Base-by-base conservation (phyloP, 2,329 filamentous ascomycete species). In the Periconia sp. region DNA sequence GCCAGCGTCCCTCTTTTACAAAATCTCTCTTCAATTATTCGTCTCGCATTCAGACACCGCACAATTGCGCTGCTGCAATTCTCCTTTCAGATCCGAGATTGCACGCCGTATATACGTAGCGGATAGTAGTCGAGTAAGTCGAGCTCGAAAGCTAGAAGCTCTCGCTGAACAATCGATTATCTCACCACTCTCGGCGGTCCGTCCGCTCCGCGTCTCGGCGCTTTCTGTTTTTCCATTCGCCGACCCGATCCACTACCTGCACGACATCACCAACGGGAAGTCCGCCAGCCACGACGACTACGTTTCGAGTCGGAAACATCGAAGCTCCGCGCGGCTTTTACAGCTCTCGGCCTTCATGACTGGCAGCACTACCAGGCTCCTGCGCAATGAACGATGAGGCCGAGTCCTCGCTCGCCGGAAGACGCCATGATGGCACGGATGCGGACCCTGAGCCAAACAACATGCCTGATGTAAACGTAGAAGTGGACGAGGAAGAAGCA, bases 331-430 rank as follows among this genome's bases (percentile, higher is more conserved):
- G n/a, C n/a, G n/a, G n/a, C n/a, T n/a, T n/a, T 46, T 35, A n/a
- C 12, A 36, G 33, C 15, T 39, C 25, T 18, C 12, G 22, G 59
- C 45, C 58, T 64, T 58, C 42, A 66, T 66, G 63, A 55, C 46
- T 54, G 52, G 42, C 46, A 48, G 19, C 34, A 29, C n/a, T n/a
- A n/a, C n/a, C n/a, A n/a, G n/a, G n/a, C n/a, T n/a, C 51, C 44
- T 48, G 58, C 61, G 66, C 64, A 59, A 71, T 71, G 68, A 64
- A 66, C 59, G 61, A 68, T 65, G 68, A 65, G 63, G 63, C 59
- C 49, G 66, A 66, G 55, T 65, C 67, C 46, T 69, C 68, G 43
- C 56, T 56, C 46, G 60, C 62, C 41, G 52, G 51, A 39, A 52
- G 32, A 49, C 59, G 52, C 35, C 52, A 52, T 45, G 26, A 25